Percentiles rank a stretch among this genome's conserved stretches.
phyloP scores from a whole-genome alignment of 2,329 filamentous ascomycete genomes.

The Phaeosphaeriaceae sp. region DNA sequence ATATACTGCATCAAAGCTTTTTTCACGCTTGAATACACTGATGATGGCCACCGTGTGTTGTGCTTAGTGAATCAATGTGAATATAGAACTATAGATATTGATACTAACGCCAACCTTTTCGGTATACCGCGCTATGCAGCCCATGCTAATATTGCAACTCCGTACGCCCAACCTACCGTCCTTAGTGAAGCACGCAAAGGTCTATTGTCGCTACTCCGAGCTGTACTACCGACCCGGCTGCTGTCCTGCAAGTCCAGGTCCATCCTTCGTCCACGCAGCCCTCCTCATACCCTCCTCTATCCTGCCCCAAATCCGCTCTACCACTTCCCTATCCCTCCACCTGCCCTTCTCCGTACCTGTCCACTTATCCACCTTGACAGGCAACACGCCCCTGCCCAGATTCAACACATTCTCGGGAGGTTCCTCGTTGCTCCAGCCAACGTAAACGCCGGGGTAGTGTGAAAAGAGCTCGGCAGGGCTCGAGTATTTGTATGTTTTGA shows the following conservation, averaged over 20 bases:
- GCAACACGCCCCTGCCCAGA: constrained; percentile 85
- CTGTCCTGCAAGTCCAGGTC: constrained; percentile 55
- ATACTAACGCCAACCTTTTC: constrained; percentile 1
- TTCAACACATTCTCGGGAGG: constrained; percentile 77
- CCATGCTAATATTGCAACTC: constrained; percentile 9
- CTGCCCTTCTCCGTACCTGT: constrained; percentile 58
- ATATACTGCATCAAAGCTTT: background rate
- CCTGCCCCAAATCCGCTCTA: constrained; percentile 88
- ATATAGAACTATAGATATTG: too few relatives aligned
- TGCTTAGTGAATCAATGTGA: too few relatives aligned
- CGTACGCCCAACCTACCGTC: constrained; percentile 12
- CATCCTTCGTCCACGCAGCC: constrained; percentile 81
- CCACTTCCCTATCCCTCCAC: constrained; percentile 90
- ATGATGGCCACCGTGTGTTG: too few relatives aligned
- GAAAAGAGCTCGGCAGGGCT: constrained; percentile 87
- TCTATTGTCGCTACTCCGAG: constrained; percentile 1
- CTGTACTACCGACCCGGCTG: constrained; percentile 19
- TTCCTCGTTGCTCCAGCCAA: constrained; percentile 88
- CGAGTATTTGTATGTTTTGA: constrained; percentile 97
- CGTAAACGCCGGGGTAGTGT: constrained; percentile 84
- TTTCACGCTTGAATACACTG: too few relatives aligned
- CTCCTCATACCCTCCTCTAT: constrained; percentile 87
- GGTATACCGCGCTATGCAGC: constrained; percentile 20
- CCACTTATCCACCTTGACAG: constrained; percentile 84
- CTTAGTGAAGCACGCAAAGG: background rate